Evolutionary conservation across 768 basidiomycete genomes (phyloP), one percentile per base, ranked within the genome.

Genomic region (Pleurotus citrinopileatus): DNA sequence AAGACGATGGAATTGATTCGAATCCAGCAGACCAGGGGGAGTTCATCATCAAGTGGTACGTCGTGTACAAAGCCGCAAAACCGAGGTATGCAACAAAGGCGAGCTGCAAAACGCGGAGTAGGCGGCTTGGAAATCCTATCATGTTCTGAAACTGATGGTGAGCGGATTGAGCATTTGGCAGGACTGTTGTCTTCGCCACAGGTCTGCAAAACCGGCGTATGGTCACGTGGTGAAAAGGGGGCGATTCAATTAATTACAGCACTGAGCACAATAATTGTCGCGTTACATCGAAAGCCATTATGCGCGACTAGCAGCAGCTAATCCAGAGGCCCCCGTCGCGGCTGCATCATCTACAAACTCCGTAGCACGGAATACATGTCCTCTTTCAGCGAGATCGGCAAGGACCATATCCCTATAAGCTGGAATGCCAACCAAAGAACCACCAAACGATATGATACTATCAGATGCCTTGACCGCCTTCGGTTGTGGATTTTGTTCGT

Each of bases 401-500:
- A 89, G 60, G 17, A 81, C 66, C 62, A 82, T 62, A 22, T 78
- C 68, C 51, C 85, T 72, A 57, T 93, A 92, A 32, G 61, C 69
- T 50, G 78, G 74, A 1, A 89, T 67, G 2, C 87, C 83, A 3
- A 83, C 82, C 57, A 93, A 66, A 17, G 87, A 89, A n/a, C 91
- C 91, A 7, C 91, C 91, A 54, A 92, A 84, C 56, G 84, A 90
- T 15, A 93, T 61, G 2, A 91, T 77, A 28, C 81, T 74, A 1
- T 84, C 76, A 34, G 70, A 65, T 0, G 89, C 79, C 38, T 72
- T 73, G 46, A 88, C 76, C 0, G 71, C 63, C 8, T 64, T 71
- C 2, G 71, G 69, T 10, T 26, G 27, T 4, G 61, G 62, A 5
- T 58, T 56, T 17, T 58, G 61, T 4, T 57, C 55, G 6, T 69